Conservation (phyloP, 2,329 filamentous ascomycete species). For the Fusarium palustre region DNA sequence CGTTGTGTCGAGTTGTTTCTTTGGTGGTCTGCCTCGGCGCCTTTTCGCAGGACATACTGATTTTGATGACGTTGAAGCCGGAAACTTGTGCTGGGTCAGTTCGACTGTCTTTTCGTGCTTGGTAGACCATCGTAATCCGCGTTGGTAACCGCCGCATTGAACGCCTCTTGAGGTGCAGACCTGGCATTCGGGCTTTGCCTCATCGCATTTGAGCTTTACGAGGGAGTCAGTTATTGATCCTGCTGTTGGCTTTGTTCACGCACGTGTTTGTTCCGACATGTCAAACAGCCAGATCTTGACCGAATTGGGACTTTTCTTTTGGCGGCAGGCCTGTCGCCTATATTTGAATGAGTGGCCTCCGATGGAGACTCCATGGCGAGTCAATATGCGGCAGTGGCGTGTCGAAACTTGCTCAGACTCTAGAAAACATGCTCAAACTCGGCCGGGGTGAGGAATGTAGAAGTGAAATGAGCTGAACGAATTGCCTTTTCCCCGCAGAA, state of each 20-base stretch:
- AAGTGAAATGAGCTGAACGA: neutral
- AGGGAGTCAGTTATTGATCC: neutral
- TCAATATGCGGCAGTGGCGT: neutral
- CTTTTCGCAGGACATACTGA: conserved; percentile 9
- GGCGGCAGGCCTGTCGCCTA: neutral
- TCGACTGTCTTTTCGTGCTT: conserved; percentile 36
- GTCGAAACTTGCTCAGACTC: conserved; percentile 12
- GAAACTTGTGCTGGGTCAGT: conserved; percentile 23
- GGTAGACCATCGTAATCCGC: conserved; percentile 40
- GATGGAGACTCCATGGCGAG: neutral
- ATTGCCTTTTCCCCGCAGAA: conserved; percentile 34
- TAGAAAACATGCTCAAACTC: conserved; percentile 10
- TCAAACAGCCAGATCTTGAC: conserved; percentile 35
- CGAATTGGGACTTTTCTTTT: conserved; percentile 27
- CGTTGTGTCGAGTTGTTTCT: neutral
- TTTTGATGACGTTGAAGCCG: neutral
- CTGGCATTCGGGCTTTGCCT: conserved; percentile 39
- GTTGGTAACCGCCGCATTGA: conserved; percentile 41
- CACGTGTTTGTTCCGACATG: conserved; percentile 36
- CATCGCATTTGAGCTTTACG: conserved; percentile 46
- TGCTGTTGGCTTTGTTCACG: neutral
- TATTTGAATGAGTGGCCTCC: neutral
- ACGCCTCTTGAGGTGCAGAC: conserved; percentile 41
- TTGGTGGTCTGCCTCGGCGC: conserved; percentile 31
- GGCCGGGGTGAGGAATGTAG: conserved; percentile 7